These are phyloP conservation scores for Phytomonas sp. DNA, from an alignment of 208 protist genomes.

Conservation along the genomic window DNA sequence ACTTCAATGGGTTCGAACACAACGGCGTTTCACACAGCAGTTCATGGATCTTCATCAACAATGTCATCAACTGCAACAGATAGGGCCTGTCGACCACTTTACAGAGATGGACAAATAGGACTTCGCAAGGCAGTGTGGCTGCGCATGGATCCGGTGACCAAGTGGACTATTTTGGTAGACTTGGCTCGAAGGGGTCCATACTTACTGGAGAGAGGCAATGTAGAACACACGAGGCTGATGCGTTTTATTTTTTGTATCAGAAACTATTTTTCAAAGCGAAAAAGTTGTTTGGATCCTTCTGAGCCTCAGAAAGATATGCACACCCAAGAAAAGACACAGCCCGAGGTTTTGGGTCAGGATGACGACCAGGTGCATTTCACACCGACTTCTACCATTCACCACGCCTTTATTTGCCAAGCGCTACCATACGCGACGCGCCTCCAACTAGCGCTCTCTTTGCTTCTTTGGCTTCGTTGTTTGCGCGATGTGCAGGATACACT, in stretches of 20 bases:
- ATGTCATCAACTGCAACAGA: no score
- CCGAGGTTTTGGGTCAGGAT: slow-evolving; percentile 4
- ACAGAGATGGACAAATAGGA: neutral
- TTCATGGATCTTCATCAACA: neutral
- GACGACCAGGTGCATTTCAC: slow-evolving; percentile 28
- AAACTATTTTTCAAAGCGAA: neutral
- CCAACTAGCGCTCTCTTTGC: slow-evolving; percentile 44
- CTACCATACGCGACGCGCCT: slow-evolving; percentile 57
- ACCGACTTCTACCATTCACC: slow-evolving; percentile 10
- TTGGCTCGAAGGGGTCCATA: slow-evolving; percentile 39
- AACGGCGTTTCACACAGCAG: neutral
- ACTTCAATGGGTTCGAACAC: neutral
- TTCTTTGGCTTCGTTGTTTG: slow-evolving; percentile 54
- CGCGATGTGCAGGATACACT: slow-evolving; percentile 66
- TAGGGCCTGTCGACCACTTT: neutral
- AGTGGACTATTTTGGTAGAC: slow-evolving; percentile 66
- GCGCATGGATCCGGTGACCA: slow-evolving; percentile 55
- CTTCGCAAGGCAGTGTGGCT: slow-evolving; percentile 43
- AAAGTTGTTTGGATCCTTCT: neutral
- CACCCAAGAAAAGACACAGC: neutral
- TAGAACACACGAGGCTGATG: neutral
- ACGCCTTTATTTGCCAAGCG: slow-evolving; percentile 24
- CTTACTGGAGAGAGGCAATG: slow-evolving; percentile 24
- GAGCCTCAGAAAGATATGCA: neutral
- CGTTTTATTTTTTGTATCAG: neutral